Percentiles rank a stretch among this genome's conserved stretches.
These are phyloP conservation scores for Backusella morwellensis DNA, from an alignment of 192 early-diverging fungal species.

Conservation along the genomic window DNA sequence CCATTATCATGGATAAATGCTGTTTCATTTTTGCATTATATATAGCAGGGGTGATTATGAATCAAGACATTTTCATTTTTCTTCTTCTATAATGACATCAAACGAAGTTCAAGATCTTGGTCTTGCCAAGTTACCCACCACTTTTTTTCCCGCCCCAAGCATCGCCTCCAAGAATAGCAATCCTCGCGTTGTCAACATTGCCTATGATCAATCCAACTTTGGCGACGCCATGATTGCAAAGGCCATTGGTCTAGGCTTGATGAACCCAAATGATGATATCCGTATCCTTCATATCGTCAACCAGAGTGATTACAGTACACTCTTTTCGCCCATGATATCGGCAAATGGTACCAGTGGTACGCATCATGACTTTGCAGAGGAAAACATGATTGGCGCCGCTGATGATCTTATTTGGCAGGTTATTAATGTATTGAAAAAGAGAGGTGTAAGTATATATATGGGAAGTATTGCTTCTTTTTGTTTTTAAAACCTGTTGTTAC, in stretches of 20 bases:
- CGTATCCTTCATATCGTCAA: slow-evolving; percentile 21
- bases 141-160: slow-evolving; percentile 10
- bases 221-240: slow-evolving; percentile 25
- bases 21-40: background rate
- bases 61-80: background rate
- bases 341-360: background rate
- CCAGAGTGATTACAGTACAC: background rate
- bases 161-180: background rate
- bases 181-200: slow-evolving; percentile 7
- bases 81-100: background rate
- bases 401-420: slow-evolving; percentile 18
- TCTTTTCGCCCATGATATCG: background rate
- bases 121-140: slow-evolving; percentile 1
- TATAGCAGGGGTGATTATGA: background rate
- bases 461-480: too few relatives aligned
- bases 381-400: background rate
- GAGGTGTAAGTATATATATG: slow-evolving; percentile 12
- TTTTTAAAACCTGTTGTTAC: background rate
- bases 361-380: background rate
- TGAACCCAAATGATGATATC: slow-evolving; percentile 18
- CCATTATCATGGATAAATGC: background rate
- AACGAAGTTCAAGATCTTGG: background rate
- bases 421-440: slow-evolving; percentile 6
- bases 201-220: slow-evolving; percentile 23
- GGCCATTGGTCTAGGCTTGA: slow-evolving; percentile 12